Evolutionary conservation across 179 eudicot species (phyloP), one percentile per base, ranked within the genome.

Genomic region (Drosera spatulata): DNA sequence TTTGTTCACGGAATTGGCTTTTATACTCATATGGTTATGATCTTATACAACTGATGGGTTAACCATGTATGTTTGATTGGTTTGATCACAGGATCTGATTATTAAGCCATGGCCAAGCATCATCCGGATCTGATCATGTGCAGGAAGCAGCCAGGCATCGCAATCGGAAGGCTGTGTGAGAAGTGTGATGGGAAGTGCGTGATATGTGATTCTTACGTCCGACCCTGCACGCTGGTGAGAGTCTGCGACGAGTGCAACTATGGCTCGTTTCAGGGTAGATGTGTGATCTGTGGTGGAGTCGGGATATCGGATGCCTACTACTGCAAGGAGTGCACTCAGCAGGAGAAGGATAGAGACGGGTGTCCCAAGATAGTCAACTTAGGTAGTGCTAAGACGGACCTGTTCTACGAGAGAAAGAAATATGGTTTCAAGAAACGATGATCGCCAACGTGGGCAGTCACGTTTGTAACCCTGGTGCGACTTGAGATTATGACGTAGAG

Each of bases 51-150:
- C 33, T 22, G 33, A 22, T 22, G 33, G 0, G 33, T 22, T 22
- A 22, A 22, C 33, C 33, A 22, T 22, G 33, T 22, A 22, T 22
- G 1, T 22, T 22, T 22, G 33, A 22, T 22, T 22, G 33, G 33
- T 22, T 22, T 22, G 33, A 50, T 4, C 53, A 4, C 2, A 37
- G 9, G 41, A 43, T 14, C 51, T 38, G 4, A 51, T 22, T 12
- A 4, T 7, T 45, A 45, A 37, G 73, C 47, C 52, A 89, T 86
- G 95, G 97, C 97, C 41, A 89, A 89, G 86, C 97, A 89, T 78
- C 97, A 89, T 53, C 95, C 95, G 14, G 95, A 89, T 78, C 73
- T 89, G 61, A 86, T 89, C 53, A 89, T 89, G 97, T 86, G 97
- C 80, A 71, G 95, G 61, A 89, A 89, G 81, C 89, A 89, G 71